Evolutionary conservation across 1,139 yeast genomes (phyloP).

Genomic region (Eremothecium gossypii): DNA sequence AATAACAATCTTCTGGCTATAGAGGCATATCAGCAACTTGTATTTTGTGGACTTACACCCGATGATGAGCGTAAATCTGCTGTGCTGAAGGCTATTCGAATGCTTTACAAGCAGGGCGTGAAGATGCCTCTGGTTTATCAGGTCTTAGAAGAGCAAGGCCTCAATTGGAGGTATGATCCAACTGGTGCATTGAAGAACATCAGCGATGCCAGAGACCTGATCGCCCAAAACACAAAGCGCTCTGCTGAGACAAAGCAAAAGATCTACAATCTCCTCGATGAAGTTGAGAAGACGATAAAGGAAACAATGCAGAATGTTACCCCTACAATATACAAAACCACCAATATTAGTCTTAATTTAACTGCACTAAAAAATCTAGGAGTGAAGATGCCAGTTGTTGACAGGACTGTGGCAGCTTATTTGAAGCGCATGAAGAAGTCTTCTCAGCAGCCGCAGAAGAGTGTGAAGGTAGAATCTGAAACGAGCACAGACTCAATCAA

Average conservation of each 20-base stretch:
- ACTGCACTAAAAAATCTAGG: constrained; percentile 2
- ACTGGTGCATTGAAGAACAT: constrained; percentile 15
- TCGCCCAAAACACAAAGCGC: constrained; percentile 14
- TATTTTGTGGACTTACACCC: constrained; percentile 1
- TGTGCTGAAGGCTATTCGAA: constrained; percentile 15
- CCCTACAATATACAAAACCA: background rate
- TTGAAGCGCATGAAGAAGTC: background rate
- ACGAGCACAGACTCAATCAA: background rate
- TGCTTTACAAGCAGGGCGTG: constrained; percentile 24
- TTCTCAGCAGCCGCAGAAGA: background rate
- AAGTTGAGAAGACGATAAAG: constrained; percentile 10
- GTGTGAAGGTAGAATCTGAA: background rate
- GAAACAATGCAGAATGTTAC: background rate
- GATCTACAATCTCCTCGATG: constrained; percentile 13
- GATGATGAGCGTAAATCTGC: background rate
- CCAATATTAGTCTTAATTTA: constrained; percentile 1
- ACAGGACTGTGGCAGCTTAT: constrained; percentile 3
- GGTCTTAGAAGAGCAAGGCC: constrained; percentile 3
- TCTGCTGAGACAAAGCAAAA: constrained; percentile 13
- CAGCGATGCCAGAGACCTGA: constrained; percentile 19
- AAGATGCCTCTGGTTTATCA: constrained; percentile 21
- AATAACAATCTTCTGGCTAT: background rate
- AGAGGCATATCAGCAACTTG: constrained; percentile 2
- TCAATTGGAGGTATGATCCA: constrained; percentile 7
- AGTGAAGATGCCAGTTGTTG: constrained; percentile 5